Conservation (phyloP, 225 moss, liverwort and hornwort species). For the Climacium dendroides region DNA sequence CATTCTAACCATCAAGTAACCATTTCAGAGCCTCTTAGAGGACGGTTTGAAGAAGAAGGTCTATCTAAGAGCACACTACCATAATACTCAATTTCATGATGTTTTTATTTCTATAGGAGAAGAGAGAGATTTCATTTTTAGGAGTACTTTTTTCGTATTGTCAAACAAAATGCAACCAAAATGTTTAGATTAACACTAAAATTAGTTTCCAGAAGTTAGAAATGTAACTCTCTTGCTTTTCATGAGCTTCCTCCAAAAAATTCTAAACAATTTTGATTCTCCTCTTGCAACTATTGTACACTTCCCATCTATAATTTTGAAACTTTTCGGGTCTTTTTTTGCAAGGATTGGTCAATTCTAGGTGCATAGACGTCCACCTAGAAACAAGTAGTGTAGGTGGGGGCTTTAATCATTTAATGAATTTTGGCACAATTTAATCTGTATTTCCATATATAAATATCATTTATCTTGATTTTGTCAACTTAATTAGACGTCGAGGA, state of each 20-base stretch:
- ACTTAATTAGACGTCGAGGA: too few relatives aligned
- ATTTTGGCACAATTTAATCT: background rate
- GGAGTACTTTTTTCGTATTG: too few relatives aligned
- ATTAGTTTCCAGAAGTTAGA: fast-evolving
- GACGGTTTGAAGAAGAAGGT: too few relatives aligned
- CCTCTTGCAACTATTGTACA: too few relatives aligned
- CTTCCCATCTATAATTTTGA: fast-evolving
- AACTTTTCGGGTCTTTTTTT: background rate
- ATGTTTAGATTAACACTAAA: background rate
- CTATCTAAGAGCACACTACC: too few relatives aligned
- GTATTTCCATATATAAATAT: fast-evolving
- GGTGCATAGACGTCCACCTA: fast-evolving
- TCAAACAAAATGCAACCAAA: background rate
- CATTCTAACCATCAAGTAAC: too few relatives aligned
- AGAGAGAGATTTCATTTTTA: too few relatives aligned
- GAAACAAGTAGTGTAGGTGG: background rate
- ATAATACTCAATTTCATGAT: too few relatives aligned
- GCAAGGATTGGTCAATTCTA: background rate
- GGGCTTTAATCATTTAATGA: fast-evolving
- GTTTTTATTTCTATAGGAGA: background rate
- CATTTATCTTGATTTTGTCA: background rate
- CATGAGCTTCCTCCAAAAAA: fast-evolving
- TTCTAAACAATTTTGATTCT: fast-evolving
- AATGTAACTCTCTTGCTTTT: fast-evolving
- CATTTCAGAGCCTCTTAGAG: too few relatives aligned